Percentiles rank a stretch among this genome's conserved stretches.
Conservation (phyloP, 768 basidiomycete species). For the Leccinum subgranulosum region DNA sequence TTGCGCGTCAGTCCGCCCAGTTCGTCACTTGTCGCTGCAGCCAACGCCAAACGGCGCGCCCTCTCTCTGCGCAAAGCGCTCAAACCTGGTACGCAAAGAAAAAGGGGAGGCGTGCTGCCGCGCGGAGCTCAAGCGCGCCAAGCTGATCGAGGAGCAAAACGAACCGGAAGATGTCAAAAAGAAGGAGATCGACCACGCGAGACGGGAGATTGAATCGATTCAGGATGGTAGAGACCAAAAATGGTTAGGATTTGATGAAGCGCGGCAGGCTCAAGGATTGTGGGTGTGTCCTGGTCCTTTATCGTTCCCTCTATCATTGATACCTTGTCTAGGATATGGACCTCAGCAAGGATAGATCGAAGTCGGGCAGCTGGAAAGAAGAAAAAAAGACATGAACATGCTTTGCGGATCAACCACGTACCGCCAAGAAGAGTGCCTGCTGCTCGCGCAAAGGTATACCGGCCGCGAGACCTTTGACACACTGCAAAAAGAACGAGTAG, state of each 20-base stretch:
- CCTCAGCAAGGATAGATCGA: conserved; percentile 85
- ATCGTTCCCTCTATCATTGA: background rate
- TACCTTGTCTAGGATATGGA: conserved; percentile 63
- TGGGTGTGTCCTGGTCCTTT: conserved; percentile 43
- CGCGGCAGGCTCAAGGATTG: conserved; percentile 71
- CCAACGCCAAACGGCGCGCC: conserved; percentile 28
- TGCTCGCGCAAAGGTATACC: too few species aligned
- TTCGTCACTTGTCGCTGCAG: too few species aligned
- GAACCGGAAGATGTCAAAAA: conserved; percentile 19
- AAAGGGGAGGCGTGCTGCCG: conserved; percentile 82
- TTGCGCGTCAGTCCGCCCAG: too few species aligned
- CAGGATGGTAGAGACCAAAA: conserved; percentile 47
- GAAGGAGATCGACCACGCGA: conserved; percentile 69
- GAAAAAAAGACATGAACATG: too few species aligned
- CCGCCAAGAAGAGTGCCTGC: too few species aligned
- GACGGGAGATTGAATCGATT: conserved; percentile 64
- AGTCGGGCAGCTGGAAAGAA: conserved; percentile 90
- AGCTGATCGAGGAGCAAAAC: conserved; percentile 38
- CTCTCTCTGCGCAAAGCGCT: conserved; percentile 72
- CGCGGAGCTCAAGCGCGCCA: conserved; percentile 61
- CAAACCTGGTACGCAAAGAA: conserved; percentile 84
- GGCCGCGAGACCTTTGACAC: too few species aligned
- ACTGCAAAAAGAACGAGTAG: too few species aligned
- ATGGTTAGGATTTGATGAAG: conserved; percentile 60
- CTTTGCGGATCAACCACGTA: too few species aligned